A percentile compares a stretch with the other conserved stretches of the same genome.
These are phyloP conservation scores for Fusarium cyanostomum DNA, from an alignment of 2,329 filamentous ascomycete genomes.

Conservation along the genomic window DNA sequence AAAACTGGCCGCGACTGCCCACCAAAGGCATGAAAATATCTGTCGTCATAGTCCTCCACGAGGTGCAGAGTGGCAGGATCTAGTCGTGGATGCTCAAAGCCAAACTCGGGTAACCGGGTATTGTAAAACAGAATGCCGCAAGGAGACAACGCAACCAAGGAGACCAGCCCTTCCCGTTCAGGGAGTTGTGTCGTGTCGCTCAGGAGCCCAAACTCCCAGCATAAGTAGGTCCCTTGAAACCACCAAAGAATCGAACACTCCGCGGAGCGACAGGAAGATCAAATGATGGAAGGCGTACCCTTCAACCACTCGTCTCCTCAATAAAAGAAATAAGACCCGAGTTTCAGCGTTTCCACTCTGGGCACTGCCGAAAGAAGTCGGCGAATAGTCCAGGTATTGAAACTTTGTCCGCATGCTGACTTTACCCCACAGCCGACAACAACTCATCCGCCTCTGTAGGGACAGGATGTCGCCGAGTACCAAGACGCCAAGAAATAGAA, in stretches of 20 bases:
- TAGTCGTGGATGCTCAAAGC: conserved; percentile 36
- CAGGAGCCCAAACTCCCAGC: conserved; percentile 31
- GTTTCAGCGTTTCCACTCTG: conserved; percentile 1
- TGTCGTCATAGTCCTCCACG: conserved; percentile 36
- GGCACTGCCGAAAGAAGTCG: conserved; percentile 13
- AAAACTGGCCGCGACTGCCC: conserved; percentile 33
- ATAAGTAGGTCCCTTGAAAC: conserved; percentile 30
- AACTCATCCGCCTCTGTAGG: conserved; percentile 16
- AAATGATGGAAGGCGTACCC: conserved; percentile 17
- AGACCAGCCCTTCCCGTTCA: conserved; percentile 42
- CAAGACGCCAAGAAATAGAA: conserved; percentile 40
- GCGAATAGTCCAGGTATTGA: conserved; percentile 2
- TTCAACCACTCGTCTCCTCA: conserved; percentile 21
- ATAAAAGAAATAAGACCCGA: conserved; percentile 33
- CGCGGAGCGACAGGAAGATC: conserved; percentile 33
- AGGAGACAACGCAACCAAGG: conserved; percentile 41
- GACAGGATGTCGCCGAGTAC: conserved; percentile 30
- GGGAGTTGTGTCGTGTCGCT: conserved; percentile 40
- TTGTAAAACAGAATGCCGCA: conserved; percentile 42
- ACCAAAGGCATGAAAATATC: conserved; percentile 28
- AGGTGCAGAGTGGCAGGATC: conserved; percentile 42
- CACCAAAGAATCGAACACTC: conserved; percentile 35
- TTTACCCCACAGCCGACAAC: conserved; percentile 25
- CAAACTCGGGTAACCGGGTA: conserved; percentile 39
- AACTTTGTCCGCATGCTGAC: conserved; percentile 13